phyloP scores from a whole-genome alignment of 208 protist species.

The Leishmania tropica region DNA sequence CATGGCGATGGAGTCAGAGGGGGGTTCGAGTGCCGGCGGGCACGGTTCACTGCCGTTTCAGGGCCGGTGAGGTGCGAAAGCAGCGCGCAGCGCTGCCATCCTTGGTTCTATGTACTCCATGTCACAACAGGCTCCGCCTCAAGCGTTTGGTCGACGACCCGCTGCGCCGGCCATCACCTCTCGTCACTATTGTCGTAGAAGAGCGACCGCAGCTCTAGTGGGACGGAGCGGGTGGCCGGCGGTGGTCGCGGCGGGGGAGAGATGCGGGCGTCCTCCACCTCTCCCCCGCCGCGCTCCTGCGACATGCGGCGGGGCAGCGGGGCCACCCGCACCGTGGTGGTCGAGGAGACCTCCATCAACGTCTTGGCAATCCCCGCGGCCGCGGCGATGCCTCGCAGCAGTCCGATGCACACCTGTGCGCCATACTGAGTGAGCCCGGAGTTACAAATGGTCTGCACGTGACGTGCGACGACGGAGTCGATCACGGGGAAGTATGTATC shows the following conservation, averaged over 20 bases:
- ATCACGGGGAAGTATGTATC: conserved; percentile 58
- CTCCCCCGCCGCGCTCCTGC: conserved; percentile 28
- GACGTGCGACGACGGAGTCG: conserved; percentile 48
- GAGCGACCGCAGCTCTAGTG: conserved; percentile 22
- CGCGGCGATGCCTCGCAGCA: conserved; percentile 29
- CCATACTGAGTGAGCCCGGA: conserved; percentile 57
- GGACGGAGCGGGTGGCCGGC: background rate
- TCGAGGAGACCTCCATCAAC: conserved; percentile 39
- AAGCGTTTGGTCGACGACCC: background rate
- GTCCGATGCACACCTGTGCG: conserved; percentile 21
- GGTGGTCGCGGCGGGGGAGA: conserved; percentile 1
- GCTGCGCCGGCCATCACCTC: background rate
- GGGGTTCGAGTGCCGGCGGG: background rate
- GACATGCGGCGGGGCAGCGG: conserved; percentile 40
- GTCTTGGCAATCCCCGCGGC: conserved; percentile 43
- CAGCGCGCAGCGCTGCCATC: background rate
- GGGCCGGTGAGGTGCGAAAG: background rate
- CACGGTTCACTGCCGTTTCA: conserved; percentile 14
- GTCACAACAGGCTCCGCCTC: background rate
- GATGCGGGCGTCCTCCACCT: background rate
- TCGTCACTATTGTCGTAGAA: conserved; percentile 17
- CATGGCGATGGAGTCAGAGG: background rate
- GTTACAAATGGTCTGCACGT: conserved; percentile 55
- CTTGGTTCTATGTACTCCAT: background rate
- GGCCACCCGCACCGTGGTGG: conserved; percentile 36